Conservation (phyloP, 257 asterid genomes). For the Ballota nigra region DNA sequence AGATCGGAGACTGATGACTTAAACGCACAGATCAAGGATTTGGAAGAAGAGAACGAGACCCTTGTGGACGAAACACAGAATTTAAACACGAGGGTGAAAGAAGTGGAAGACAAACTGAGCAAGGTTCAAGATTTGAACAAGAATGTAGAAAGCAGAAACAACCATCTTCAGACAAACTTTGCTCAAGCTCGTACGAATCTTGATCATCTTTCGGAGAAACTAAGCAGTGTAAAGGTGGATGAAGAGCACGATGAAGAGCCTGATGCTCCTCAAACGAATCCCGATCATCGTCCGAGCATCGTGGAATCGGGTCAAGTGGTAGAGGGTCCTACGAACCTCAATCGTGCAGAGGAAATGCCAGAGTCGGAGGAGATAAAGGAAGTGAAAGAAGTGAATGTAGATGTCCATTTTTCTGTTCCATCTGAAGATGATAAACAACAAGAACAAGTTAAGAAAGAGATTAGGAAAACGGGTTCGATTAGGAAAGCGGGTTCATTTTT, state of each 20-base stretch:
- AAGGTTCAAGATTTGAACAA: constrained; percentile 49
- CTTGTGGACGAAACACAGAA: constrained; percentile 22
- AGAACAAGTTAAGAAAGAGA: not conserved
- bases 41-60: constrained; percentile 39
- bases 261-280: constrained; percentile 17
- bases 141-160: constrained; percentile 38
- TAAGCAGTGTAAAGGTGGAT: constrained; percentile 41
- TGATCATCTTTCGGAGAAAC: constrained; percentile 33
- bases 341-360: not conserved
- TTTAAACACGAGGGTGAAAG: constrained; percentile 27
- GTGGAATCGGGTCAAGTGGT: constrained; percentile 26
- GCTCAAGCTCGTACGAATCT: constrained; percentile 37
- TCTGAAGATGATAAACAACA: constrained; percentile 1
- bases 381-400: constrained; percentile 24
- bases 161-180: constrained; percentile 35
- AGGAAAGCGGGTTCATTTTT: constrained; percentile 2
- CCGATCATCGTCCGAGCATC: constrained; percentile 21
- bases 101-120: constrained; percentile 42
- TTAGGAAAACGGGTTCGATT: not conserved
- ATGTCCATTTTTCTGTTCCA: constrained; percentile 7
- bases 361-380: constrained; percentile 20
- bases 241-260: constrained; percentile 41
- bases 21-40: constrained; percentile 33
- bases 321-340: not conserved
- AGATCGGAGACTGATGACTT: constrained; percentile 54